These are phyloP conservation scores for Talaromyces funiculosus DNA, from an alignment of 2,329 filamentous ascomycete genomes.

Conservation along the genomic window DNA sequence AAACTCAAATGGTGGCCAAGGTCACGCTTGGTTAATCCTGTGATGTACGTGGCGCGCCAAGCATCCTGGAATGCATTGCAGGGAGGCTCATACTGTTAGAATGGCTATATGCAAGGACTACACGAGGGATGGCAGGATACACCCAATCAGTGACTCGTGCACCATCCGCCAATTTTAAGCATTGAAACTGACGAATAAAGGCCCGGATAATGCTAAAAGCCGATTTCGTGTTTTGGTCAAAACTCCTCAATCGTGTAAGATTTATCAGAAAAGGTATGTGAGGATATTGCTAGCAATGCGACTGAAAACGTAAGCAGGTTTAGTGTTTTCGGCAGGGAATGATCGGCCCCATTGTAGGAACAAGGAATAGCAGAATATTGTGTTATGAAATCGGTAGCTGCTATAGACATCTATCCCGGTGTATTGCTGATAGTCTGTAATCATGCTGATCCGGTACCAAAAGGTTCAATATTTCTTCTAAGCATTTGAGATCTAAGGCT, in stretches of 20 bases:
- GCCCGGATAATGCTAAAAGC: too few species aligned
- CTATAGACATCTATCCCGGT: neutral
- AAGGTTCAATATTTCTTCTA: neutral
- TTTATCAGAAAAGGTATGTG: neutral
- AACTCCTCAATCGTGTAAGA: neutral
- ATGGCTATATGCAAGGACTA: conserved; percentile 13
- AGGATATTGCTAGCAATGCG: neutral
- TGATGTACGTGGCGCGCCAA: conserved; percentile 12
- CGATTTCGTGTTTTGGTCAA: neutral
- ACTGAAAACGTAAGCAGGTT: neutral
- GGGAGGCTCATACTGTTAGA: conserved; percentile 8
- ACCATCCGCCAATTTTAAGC: neutral
- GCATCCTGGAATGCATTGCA: conserved; percentile 9
- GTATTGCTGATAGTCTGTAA: neutral
- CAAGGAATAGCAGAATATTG: neutral
- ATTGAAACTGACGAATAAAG: neutral
- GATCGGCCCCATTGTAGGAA: conserved; percentile 4
- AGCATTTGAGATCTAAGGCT: neutral
- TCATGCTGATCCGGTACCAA: neutral
- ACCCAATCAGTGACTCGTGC: neutral
- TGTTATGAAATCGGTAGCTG: neutral
- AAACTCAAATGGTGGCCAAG: neutral
- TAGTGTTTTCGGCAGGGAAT: conserved; percentile 2
- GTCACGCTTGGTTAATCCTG: neutral
- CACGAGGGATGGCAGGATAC: conserved; percentile 6